These are phyloP conservation scores for Castanospermum australe DNA, from an alignment of 306 rosid species.

Conservation along the genomic window DNA sequence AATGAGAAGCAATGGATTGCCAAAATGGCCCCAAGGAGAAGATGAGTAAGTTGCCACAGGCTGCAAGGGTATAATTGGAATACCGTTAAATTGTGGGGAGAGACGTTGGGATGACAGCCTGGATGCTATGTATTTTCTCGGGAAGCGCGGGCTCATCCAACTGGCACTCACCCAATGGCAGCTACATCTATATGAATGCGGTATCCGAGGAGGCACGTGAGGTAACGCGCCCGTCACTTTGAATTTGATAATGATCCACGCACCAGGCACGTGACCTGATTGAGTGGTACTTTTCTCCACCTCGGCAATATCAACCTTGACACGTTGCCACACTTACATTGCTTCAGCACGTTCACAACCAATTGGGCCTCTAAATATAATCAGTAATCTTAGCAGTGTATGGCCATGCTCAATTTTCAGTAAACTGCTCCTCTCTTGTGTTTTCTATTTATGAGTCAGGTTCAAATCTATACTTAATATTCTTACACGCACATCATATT, in stretches of 20 bases:
- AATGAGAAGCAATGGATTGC: not conserved
- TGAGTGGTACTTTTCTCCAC: slow-evolving; percentile 23
- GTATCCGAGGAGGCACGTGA: slow-evolving; percentile 75
- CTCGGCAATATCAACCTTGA: slow-evolving; percentile 11
- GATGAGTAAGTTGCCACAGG: not conserved
- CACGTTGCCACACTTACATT: not conserved
- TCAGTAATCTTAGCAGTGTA: too few species aligned
- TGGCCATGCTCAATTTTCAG: too few species aligned
- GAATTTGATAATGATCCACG: not conserved
- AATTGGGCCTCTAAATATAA: not conserved
- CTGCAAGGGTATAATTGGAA: slow-evolving; percentile 25
- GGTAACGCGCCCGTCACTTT: slow-evolving; percentile 23
- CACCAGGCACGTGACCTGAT: slow-evolving; percentile 46
- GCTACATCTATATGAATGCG: slow-evolving; percentile 4
- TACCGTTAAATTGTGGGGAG: slow-evolving; percentile 9
- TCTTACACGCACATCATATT: too few species aligned
- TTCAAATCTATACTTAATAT: too few species aligned
- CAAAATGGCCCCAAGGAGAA: slow-evolving; percentile 10
- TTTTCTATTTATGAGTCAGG: too few species aligned
- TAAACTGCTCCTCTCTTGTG: too few species aligned
- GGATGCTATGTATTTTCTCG: slow-evolving; percentile 51
- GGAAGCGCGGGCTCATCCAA: slow-evolving; percentile 55
- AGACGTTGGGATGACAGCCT: slow-evolving; percentile 68
- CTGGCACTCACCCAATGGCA: slow-evolving; percentile 53
- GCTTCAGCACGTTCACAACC: not conserved